phyloP scores from a whole-genome alignment of 257 asterid species.

The Schizonepeta tenuifolia region DNA sequence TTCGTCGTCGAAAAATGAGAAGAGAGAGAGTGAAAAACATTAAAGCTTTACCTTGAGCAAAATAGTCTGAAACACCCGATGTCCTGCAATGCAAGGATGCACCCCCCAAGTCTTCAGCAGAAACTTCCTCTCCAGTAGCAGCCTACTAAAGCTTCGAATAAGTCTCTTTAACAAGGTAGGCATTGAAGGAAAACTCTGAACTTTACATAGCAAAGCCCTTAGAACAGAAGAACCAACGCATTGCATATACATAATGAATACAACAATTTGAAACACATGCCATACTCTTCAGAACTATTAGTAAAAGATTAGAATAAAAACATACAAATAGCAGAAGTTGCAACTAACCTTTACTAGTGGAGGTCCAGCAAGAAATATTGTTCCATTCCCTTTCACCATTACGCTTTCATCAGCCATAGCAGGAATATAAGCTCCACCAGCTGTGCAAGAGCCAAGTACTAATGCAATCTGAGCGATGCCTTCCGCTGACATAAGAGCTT shows the following conservation, averaged over 20 bases:
- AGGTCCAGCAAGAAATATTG: constrained; percentile 99
- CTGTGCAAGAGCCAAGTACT: constrained; percentile 97
- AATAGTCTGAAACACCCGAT: constrained; percentile 96
- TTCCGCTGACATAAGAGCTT: constrained; percentile 90
- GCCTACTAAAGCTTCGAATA: constrained; percentile 65
- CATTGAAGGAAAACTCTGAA: constrained; percentile 2
- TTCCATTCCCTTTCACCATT: constrained; percentile 98
- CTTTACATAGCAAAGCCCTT: neutral
- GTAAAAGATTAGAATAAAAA: neutral
- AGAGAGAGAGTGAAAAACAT: constrained; percentile 1
- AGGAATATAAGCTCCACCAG: constrained; percentile 99
- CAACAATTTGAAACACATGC: constrained; percentile 1
- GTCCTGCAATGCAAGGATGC: constrained; percentile 94
- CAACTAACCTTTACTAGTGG: constrained; percentile 94
- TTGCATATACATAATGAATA: neutral
- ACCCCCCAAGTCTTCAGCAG: constrained; percentile 98
- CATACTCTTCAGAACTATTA: neutral
- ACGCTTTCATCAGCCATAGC: constrained; percentile 99
- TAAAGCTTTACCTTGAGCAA: constrained; percentile 76
- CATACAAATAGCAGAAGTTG: neutral
- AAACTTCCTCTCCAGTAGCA: constrained; percentile 97
- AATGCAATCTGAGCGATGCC: constrained; percentile 96
- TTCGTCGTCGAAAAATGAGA: neutral
- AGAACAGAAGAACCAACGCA: constrained; percentile 25
- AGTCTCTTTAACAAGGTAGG: constrained; percentile 30